Base-by-base conservation (phyloP, 2,329 filamentous ascomycete species). In the Alternaria longipes region DNA sequence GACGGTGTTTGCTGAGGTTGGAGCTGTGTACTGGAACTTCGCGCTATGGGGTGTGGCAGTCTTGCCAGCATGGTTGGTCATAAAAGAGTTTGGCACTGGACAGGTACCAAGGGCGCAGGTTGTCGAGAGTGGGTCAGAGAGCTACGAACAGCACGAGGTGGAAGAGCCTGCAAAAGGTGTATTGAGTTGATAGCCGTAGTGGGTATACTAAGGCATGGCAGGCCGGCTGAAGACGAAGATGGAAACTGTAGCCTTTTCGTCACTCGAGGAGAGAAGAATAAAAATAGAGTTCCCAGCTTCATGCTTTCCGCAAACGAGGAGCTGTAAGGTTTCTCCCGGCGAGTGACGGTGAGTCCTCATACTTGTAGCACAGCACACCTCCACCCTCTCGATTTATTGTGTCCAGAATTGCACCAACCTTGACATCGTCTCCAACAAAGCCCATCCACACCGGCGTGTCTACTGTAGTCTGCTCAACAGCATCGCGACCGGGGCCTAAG, bases 21-120 rank as follows among this genome's bases (percentile, higher is more conserved):
- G 89, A 3, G 87, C 83, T 16, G 83, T 91, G 0, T 92, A 92
- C 71, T 80, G 91, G 68, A 92, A 92, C 69, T 91, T 92, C 72
- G 85, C 80, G 0, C 80, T 92, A 0, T 92, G 89, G 89, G 89
- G 81, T 0, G 65, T 90, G 0, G 83, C 89, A 0, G 79, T 92
- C 11, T 65, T 84, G 2, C 90, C 90, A 0, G 89, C 87, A 0
- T 93, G 90, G 90, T 67, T 90, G 16, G 86, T 92, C 0, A 68
- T 92, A 8, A 83, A 82, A 40, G 78, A 87, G 8, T 84, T 89
- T 68, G 87, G 87, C 9, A 53, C 34, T 38, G 20, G 24, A 14
- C 26, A 50, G 14, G 20, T 12, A 12, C 0, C 18, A 14, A 16
- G 34, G 20, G 3, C 46, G 8, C 46, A 50, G 20, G 14, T 14